Evolutionary conservation across 208 protist genomes (phyloP).

Genomic region (Trichomonas tenax): DNA sequence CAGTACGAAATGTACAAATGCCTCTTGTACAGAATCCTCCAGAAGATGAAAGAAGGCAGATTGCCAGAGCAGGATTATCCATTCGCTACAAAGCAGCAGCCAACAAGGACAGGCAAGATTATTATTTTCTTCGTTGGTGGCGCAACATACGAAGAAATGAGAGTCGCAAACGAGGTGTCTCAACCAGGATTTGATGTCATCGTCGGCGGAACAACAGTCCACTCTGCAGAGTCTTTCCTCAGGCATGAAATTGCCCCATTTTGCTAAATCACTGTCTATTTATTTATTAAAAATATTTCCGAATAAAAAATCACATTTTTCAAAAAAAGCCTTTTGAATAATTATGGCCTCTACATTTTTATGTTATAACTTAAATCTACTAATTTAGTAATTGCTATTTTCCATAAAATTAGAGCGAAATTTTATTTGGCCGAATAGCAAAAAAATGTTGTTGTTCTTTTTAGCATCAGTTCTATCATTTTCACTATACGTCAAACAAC

Average conservation of each 20-base stretch:
- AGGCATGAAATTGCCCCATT: not conserved
- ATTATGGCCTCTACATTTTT: too few relatives aligned
- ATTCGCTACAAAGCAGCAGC: not conserved
- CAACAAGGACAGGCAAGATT: not conserved
- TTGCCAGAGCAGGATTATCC: not conserved
- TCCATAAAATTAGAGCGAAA: too few relatives aligned
- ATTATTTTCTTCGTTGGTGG: not conserved
- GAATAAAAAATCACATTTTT: too few relatives aligned
- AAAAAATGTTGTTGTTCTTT: not conserved
- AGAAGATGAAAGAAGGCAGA: not conserved
- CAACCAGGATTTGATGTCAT: not conserved
- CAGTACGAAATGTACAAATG: not conserved
- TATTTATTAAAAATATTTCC: not conserved
- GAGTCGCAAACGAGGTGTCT: not conserved
- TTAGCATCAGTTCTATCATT: not conserved
- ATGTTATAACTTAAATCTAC: too few relatives aligned
- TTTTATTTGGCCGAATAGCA: too few relatives aligned
- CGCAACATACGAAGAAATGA: not conserved
- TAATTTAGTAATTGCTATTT: too few relatives aligned
- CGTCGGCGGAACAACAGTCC: not conserved
- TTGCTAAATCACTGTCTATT: not conserved
- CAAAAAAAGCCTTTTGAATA: too few relatives aligned
- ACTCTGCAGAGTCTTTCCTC: not conserved
- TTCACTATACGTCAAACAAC: not conserved
- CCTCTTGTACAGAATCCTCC: not conserved